Evolutionary conservation across 208 protist genomes (phyloP).

Genomic region (Trypanosoma scelopori): DNA sequence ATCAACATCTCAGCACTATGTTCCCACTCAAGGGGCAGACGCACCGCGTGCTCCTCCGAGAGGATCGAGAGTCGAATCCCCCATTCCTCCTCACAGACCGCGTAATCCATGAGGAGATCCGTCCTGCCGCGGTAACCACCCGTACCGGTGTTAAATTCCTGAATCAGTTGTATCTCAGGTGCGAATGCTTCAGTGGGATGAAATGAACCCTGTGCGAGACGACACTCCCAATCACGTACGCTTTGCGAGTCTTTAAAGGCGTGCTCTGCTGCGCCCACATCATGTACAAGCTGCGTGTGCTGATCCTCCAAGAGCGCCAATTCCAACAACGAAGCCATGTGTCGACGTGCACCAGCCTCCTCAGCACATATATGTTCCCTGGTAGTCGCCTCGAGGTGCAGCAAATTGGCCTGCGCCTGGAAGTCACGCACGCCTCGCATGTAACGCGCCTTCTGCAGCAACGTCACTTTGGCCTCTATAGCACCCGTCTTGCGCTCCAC

Average conservation of each 20-base stretch:
- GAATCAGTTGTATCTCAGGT: conserved; percentile 13
- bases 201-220: conserved; percentile 23
- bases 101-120: conserved; percentile 31
- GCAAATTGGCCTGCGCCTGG: conserved; percentile 20
- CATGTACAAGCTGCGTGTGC: neutral
- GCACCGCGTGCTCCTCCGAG: conserved; percentile 23
- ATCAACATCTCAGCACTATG: conserved; percentile 6
- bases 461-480: neutral
- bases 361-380: conserved; percentile 6
- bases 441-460: conserved; percentile 20
- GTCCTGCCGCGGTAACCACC: conserved; percentile 9
- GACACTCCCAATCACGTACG: conserved; percentile 24
- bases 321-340: conserved; percentile 12
- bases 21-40: conserved; percentile 19
- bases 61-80: conserved; percentile 3
- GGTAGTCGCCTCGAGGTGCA: conserved; percentile 20
- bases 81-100: conserved; percentile 33
- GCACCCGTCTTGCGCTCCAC: conserved; percentile 11
- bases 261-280: conserved; percentile 12
- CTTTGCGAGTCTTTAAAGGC: conserved; percentile 5
- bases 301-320: conserved; percentile 9
- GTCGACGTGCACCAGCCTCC: conserved; percentile 16
- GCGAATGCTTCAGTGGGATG: conserved; percentile 1
- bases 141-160: neutral
- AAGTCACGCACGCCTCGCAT: conserved; percentile 18